Evolutionary conservation across 257 asterid genomes (phyloP).

Genomic region (Nicotiana obtusifolia): DNA sequence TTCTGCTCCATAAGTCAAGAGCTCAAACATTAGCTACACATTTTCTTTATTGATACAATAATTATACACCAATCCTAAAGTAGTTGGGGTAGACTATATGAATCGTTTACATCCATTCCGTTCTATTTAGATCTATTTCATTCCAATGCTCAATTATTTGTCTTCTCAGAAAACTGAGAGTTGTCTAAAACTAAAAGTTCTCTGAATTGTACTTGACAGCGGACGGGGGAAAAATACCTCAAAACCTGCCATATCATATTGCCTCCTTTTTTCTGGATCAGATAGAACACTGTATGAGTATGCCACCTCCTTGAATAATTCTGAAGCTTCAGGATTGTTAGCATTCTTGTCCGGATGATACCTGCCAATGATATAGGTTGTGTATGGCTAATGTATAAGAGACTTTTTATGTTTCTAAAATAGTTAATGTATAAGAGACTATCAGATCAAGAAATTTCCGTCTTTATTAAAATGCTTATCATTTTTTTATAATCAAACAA

Average conservation of each 20-base stretch:
- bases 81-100: neutral
- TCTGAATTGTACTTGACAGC: too few relatives aligned
- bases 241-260: constrained; percentile 86
- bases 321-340: constrained; percentile 97
- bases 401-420: neutral
- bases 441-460: neutral
- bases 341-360: constrained; percentile 99
- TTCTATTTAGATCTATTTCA: neutral
- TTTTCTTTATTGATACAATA: neutral
- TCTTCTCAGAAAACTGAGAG: neutral
- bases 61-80: neutral
- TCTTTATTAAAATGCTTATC: neutral
- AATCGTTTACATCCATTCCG: neutral
- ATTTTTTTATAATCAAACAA: neutral
- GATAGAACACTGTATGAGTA: constrained; percentile 96
- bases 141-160: neutral
- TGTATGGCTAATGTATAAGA: neutral
- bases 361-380: constrained; percentile 31
- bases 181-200: neutral
- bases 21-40: neutral
- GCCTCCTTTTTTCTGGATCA: constrained; percentile 96
- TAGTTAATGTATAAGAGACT: neutral
- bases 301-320: constrained; percentile 97
- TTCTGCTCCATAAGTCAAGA: neutral
- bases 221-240: constrained; percentile 45